Percentiles rank a stretch among this genome's conserved stretches.
Conservation (phyloP, 2,329 filamentous ascomycete species). For the Nothomitra cinnamomea region DNA sequence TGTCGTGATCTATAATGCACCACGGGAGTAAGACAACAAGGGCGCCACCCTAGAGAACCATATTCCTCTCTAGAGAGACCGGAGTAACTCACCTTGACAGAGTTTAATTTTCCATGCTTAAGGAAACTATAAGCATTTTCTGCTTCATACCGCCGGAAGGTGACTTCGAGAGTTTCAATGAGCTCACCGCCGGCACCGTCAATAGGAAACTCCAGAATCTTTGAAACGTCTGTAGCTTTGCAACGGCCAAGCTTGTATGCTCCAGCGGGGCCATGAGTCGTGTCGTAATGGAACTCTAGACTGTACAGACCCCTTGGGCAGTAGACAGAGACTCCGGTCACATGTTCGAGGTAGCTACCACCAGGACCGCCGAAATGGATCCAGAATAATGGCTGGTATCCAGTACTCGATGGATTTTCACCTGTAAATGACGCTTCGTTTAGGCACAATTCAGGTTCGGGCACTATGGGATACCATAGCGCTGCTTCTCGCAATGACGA, state of each 20-base stretch:
- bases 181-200: constrained; percentile 5
- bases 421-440: constrained; percentile 6
- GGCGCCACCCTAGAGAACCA: not conserved
- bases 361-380: constrained; percentile 4
- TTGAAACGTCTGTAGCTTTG: not conserved
- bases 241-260: constrained; percentile 4
- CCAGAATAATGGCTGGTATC: constrained; percentile 6
- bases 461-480: constrained; percentile 5
- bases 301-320: not conserved
- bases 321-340: constrained; percentile 5
- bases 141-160: not conserved
- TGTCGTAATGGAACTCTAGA: constrained; percentile 5
- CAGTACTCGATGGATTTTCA: constrained; percentile 3
- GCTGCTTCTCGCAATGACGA: constrained; percentile 3
- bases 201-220: constrained; percentile 4
- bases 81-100: constrained; percentile 2
- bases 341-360: constrained; percentile 3
- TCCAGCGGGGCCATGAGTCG: not conserved
- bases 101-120: constrained; percentile 5
- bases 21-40: not conserved
- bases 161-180: constrained; percentile 5
- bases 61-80: not conserved
- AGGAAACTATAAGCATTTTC: constrained; percentile 2
- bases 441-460: constrained; percentile 4
- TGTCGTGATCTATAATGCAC: constrained; percentile 5